Percentiles rank a stretch among this genome's conserved stretches.
phyloP scores from a whole-genome alignment of 192 early-diverging fungal genomes.

The Coemansia sp. region DNA sequence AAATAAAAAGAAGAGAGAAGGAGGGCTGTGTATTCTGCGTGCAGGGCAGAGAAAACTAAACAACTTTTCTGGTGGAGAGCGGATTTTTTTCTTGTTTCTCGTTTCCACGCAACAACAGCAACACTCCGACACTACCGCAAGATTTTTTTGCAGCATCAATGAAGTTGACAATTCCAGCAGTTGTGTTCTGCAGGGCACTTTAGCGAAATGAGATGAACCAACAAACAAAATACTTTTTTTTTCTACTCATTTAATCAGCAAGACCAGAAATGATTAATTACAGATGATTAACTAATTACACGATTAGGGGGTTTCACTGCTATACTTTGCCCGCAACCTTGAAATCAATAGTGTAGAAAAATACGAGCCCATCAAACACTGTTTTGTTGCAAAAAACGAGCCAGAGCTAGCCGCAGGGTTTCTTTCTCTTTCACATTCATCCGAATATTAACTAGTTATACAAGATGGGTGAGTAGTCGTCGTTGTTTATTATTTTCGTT shows the following conservation, averaged over 20 bases:
- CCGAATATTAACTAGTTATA: slow-evolving; percentile 30
- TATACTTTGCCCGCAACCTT: not conserved
- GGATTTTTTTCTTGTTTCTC: not conserved
- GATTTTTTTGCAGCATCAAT: no score
- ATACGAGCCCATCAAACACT: not conserved
- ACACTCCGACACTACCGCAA: not conserved
- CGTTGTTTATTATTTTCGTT: not conserved
- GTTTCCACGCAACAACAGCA: not conserved
- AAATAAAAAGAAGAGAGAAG: not conserved
- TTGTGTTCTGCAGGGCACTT: not conserved
- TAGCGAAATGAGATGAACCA: not conserved
- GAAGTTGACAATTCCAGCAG: not conserved
- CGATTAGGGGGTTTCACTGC: not conserved
- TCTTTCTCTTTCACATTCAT: slow-evolving; percentile 36
- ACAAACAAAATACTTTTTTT: slow-evolving; percentile 2
- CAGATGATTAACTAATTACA: not conserved
- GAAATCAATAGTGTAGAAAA: not conserved
- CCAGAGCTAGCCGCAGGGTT: not conserved
- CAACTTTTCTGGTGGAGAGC: not conserved
- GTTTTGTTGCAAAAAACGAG: no score
- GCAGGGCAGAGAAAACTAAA: no score
- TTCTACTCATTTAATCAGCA: slow-evolving; percentile 5
- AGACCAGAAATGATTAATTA: no score
- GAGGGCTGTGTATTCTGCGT: not conserved
- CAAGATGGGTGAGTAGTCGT: slow-evolving; percentile 41